Evolutionary conservation across 108 stramenopile genomes (phyloP).

Genomic region (Nitzschia putrida): DNA sequence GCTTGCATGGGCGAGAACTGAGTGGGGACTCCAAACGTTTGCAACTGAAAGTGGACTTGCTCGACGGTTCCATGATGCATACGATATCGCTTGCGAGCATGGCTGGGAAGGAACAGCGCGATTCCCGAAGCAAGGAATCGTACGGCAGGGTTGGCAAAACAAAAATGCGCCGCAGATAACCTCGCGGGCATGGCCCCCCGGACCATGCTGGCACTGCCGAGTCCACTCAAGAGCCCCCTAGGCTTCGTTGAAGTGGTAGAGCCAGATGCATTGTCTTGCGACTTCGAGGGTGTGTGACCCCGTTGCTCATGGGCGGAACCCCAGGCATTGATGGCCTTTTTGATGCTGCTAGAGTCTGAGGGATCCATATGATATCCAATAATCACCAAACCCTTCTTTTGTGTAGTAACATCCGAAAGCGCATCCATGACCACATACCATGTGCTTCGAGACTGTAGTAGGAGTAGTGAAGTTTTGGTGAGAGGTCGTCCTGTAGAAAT

Average conservation of each 20-base stretch:
- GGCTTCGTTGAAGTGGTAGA: background rate
- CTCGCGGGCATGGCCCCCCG: background rate
- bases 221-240: background rate
- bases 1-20: constrained; percentile 3
- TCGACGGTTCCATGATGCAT: constrained; percentile 10
- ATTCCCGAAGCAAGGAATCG: background rate
- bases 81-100: constrained; percentile 12
- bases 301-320: too few relatives aligned
- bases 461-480: too few relatives aligned
- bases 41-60: constrained; percentile 17
- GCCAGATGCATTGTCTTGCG: background rate
- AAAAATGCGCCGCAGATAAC: background rate
- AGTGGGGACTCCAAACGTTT: constrained; percentile 32
- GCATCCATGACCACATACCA: constrained; percentile 11
- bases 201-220: background rate
- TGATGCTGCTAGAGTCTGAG: too few relatives aligned
- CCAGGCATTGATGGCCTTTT: too few relatives aligned
- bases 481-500: background rate
- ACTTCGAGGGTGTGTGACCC: background rate
- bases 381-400: constrained; percentile 27
- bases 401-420: constrained; percentile 21
- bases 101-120: background rate
- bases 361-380: constrained; percentile 9
- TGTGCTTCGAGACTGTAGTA: background rate
- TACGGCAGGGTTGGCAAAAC: background rate